These are phyloP conservation scores for Phalaenopsis equestris DNA, from an alignment of 106 monocot species.

Conservation along the genomic window DNA sequence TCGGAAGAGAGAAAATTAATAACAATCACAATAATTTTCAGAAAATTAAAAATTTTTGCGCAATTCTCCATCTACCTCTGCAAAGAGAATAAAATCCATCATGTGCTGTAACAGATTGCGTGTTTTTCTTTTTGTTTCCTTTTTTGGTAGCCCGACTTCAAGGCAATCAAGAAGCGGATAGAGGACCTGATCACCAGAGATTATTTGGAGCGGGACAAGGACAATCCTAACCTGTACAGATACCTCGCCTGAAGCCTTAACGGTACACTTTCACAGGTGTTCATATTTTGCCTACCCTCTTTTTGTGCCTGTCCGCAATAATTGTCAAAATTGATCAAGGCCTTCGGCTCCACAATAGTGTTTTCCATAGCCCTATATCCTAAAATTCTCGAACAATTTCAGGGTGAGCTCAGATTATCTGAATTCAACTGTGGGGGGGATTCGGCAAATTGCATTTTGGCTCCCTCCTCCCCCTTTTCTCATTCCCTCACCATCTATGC, in stretches of 20 bases:
- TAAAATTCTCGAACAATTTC: background rate
- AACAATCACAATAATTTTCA: too few species aligned
- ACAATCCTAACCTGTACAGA: conserved; percentile 38
- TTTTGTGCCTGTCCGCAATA: background rate
- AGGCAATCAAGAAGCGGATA: conserved; percentile 49
- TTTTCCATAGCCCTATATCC: background rate
- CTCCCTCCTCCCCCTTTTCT: background rate
- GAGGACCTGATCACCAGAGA: conserved; percentile 53
- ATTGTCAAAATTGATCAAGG: background rate
- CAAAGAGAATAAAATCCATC: too few species aligned
- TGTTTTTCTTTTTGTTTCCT: background rate
- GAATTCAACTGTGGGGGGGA: background rate
- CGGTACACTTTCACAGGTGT: background rate
- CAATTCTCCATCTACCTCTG: too few species aligned
- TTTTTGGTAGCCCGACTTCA: conserved; percentile 42
- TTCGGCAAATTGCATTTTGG: background rate
- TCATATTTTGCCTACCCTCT: conserved; percentile 1
- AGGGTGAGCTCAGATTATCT: background rate
- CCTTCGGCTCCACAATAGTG: background rate
- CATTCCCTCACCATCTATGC: background rate
- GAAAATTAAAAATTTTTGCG: too few species aligned
- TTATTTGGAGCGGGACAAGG: conserved; percentile 50
- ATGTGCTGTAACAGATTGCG: too few species aligned
- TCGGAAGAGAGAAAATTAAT: too few species aligned
- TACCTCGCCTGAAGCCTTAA: conserved; percentile 32